Evolutionary conservation across 805 yeast species (phyloP).

Genomic region (Nakazawaea holstii): DNA sequence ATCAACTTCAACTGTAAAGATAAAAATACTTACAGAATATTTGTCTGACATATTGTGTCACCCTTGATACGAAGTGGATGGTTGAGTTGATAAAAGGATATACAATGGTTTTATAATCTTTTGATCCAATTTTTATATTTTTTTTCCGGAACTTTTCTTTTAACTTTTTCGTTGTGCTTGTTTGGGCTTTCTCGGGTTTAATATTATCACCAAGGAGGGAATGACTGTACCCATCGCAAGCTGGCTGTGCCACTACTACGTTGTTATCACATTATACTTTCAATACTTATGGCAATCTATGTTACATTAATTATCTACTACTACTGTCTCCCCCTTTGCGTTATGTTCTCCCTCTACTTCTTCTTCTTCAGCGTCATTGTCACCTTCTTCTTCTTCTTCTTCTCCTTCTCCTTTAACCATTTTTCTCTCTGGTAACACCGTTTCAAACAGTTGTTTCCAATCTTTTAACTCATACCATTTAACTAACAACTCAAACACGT

Average conservation of each 20-base stretch:
- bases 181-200: too few species aligned
- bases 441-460: slow-evolving; percentile 85
- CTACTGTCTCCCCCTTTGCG: neutral
- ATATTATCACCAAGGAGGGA: too few species aligned
- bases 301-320: neutral
- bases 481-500: slow-evolving; percentile 84
- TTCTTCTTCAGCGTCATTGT: slow-evolving; percentile 9
- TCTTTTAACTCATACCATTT: slow-evolving; percentile 73
- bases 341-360: neutral
- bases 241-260: too few species aligned
- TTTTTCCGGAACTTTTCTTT: too few species aligned
- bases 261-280: neutral
- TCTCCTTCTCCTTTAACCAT: slow-evolving; percentile 24
- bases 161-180: too few species aligned
- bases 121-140: neutral
- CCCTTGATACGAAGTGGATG: too few species aligned
- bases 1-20: neutral
- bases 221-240: too few species aligned
- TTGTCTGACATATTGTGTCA: neutral
- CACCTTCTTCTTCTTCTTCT: slow-evolving; percentile 12
- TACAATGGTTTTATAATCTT: neutral
- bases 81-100: too few species aligned
- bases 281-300: neutral
- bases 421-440: slow-evolving; percentile 83
- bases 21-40: neutral